These are phyloP conservation scores for Fusarium pseudocircinatum DNA, from an alignment of 2,329 filamentous ascomycete species.

Conservation along the genomic window DNA sequence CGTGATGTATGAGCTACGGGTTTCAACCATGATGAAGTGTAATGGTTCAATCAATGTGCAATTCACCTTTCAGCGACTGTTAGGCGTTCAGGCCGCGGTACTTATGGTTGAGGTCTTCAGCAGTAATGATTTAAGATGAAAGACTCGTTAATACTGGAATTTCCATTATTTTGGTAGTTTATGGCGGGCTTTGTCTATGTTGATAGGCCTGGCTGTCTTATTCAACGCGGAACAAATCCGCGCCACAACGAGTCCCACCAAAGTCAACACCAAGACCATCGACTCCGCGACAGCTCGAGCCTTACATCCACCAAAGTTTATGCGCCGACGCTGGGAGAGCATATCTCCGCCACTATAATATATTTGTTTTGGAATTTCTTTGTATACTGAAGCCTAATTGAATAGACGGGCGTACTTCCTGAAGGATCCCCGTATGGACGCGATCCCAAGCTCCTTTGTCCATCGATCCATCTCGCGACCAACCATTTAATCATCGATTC, in stretches of 20 bases:
- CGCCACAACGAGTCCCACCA: slow-evolving; percentile 18
- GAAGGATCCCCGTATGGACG: slow-evolving; percentile 9
- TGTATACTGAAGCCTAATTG: background rate
- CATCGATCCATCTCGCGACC: background rate
- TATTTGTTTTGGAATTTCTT: background rate
- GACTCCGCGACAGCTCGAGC: slow-evolving; percentile 28
- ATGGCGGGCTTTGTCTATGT: background rate
- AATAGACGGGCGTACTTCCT: background rate
- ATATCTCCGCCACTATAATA: background rate
- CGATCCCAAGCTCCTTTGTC: slow-evolving; percentile 12
- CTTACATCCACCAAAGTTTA: slow-evolving; percentile 9
- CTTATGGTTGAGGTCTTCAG: background rate
- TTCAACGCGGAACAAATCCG: slow-evolving; percentile 25
- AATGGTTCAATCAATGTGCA: background rate
- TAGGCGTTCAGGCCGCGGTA: no score
- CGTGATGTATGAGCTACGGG: background rate
- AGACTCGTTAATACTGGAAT: background rate
- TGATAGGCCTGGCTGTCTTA: background rate
- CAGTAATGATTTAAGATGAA: background rate
- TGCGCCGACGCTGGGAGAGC: slow-evolving; percentile 12
- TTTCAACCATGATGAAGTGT: background rate
- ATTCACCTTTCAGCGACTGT: background rate
- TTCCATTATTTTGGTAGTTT: background rate
- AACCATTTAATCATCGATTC: background rate
- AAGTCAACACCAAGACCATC: slow-evolving; percentile 6